Evolutionary conservation across 495 filamentous ascomycete genomes (phyloP), one percentile per base, ranked within the genome.

Genomic region (Penicillium roqueforti): DNA sequence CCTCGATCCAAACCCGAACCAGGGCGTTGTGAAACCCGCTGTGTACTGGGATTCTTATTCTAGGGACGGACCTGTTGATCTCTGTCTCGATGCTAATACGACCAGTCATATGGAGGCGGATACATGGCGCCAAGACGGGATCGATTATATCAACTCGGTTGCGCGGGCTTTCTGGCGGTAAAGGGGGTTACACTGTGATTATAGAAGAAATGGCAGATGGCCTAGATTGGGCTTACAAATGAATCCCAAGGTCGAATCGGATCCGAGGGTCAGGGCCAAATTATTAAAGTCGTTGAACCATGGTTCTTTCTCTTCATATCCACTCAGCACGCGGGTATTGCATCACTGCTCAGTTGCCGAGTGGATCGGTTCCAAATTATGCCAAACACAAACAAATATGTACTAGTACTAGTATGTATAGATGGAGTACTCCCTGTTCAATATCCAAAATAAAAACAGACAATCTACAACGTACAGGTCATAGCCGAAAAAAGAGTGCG

Each of bases 1-100:
- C 37, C 51, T 75, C 37, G 63, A 78, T 57, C 83, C 82, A 0
- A 84, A 82, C 43, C 51, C 67, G 13, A n/a, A n/a, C n/a, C n/a
- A n/a, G n/a, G n/a, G n/a, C n/a, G 61, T 59, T 51, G 55, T 61
- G 31, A 59, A 56, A 7, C 57, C 70, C 19, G 65, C 70, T 6
- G 54, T 67, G 28, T 58, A 58, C 19, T 83, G 80, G 80, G 70
- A 73, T 18, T 54, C 52, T 31, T 81, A 82, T 55, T 57, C 56
- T n/a, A 47, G 65, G 6, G 46, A 57, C 11, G 61, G 54, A 8
- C 77, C 80, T 14, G 63, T 59, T 53, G 70, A 80, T 57, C 67
- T 76, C 19, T 69, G 80, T 10, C 74, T 74, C 45, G 70, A 79
- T 68, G 75, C 71, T 6, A 81, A 81, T 66, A 69, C 57, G 4